Evolutionary conservation across 164 flowering plant genomes (phyloP).

Genomic region (Dillenia turbinata): DNA sequence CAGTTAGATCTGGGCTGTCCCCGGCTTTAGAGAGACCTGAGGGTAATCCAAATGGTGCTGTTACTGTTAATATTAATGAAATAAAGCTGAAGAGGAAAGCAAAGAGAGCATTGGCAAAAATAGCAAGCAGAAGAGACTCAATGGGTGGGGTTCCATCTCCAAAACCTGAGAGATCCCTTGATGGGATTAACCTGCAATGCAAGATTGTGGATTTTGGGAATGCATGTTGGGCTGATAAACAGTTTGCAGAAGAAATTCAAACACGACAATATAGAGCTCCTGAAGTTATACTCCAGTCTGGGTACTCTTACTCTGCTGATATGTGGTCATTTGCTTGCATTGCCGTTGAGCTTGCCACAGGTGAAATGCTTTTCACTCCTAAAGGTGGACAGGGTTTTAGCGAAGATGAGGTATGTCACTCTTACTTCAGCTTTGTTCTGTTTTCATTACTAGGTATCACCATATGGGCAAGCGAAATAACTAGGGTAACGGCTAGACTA

Average conservation of each 20-base stretch:
- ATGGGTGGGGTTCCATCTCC: conserved; percentile 40
- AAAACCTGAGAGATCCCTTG: conserved; percentile 47
- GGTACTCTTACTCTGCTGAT: conserved; percentile 76
- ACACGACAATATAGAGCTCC: conserved; percentile 98
- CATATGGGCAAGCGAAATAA: too few species aligned
- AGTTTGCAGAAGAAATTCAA: conserved; percentile 73
- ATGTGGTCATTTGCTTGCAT: conserved; percentile 98
- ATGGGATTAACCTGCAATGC: conserved; percentile 81
- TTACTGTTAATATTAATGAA: conserved; percentile 48
- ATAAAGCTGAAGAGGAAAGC: conserved; percentile 80
- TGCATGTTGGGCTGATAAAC: conserved; percentile 87
- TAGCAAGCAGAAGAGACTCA: conserved; percentile 58
- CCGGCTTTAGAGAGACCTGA: conserved; percentile 90
- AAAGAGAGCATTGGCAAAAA: conserved; percentile 72
- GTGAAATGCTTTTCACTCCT: conserved; percentile 92
- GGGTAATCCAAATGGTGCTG: conserved; percentile 55
- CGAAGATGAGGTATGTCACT: conserved; percentile 76
- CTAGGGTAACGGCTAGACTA: too few species aligned
- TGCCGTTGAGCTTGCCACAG: conserved; percentile 92
- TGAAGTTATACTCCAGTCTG: conserved; percentile 75
- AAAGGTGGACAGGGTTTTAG: conserved; percentile 68
- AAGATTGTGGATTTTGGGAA: conserved; percentile 97
- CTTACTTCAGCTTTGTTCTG: not conserved
- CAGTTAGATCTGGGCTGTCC: conserved; percentile 50
- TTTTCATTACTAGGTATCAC: too few species aligned